Evolutionary conservation across 2,329 filamentous ascomycete genomes (phyloP).

Genomic region (Trichoderma cornu-damae): DNA sequence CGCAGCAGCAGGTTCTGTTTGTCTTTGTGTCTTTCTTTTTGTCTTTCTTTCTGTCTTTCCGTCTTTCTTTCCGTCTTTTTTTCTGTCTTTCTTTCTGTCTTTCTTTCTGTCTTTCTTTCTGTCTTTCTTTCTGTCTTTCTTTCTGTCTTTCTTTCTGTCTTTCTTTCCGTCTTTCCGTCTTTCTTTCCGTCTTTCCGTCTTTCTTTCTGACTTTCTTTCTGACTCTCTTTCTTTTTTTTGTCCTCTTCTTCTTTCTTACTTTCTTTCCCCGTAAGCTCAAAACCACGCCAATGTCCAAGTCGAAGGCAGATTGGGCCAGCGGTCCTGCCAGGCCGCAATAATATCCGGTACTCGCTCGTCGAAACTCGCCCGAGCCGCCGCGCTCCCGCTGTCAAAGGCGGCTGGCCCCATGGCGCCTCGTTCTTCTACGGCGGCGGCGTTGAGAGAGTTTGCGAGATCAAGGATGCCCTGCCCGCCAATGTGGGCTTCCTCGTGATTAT

Average conservation of each 20-base stretch:
- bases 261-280: no score
- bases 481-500: slow-evolving; percentile 94
- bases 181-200: no score
- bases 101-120: slow-evolving; percentile 28
- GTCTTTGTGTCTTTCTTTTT: neutral
- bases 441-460: slow-evolving; percentile 81
- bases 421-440: slow-evolving; percentile 74
- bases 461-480: slow-evolving; percentile 88
- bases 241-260: no score
- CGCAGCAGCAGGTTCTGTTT: neutral
- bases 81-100: no score
- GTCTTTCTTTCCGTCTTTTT: slow-evolving; percentile 27
- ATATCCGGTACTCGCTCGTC: slow-evolving; percentile 93
- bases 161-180: slow-evolving; percentile 27
- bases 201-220: no score
- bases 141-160: slow-evolving; percentile 31
- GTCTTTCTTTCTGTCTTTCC: no score
- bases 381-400: slow-evolving; percentile 65
- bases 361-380: slow-evolving; percentile 67
- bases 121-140: no score
- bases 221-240: no score
- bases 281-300: slow-evolving; percentile 97
- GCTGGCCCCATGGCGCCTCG: slow-evolving; percentile 58
- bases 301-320: slow-evolving; percentile 85
- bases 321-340: slow-evolving; percentile 86